Conservation (phyloP, 306 rosid species). For the Oemleria cerasiformis region DNA sequence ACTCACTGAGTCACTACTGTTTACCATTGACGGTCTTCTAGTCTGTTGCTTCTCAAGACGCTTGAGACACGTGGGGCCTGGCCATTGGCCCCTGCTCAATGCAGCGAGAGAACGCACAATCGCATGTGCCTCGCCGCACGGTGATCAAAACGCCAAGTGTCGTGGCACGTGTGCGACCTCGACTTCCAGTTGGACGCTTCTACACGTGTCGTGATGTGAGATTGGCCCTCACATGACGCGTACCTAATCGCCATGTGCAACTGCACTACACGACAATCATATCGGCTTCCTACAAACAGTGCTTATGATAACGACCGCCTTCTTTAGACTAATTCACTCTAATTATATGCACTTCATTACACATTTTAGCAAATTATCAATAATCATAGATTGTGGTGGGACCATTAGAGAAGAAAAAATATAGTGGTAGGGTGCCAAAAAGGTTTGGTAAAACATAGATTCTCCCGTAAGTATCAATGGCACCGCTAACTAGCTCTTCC, state of each 20-base stretch:
- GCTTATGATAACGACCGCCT: conserved; percentile 19
- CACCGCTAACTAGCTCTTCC: neutral
- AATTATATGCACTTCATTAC: neutral
- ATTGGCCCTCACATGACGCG: conserved; percentile 30
- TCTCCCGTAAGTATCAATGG: conserved; percentile 6
- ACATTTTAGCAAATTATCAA: neutral
- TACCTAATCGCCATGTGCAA: conserved; percentile 61
- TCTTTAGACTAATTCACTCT: neutral
- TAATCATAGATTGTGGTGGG: neutral
- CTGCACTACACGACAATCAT: conserved; percentile 27
- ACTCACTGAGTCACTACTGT: neutral
- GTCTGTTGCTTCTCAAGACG: neutral
- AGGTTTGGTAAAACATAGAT: conserved; percentile 20
- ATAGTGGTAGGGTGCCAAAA: neutral
- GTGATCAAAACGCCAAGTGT: conserved; percentile 24
- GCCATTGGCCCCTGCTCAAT: neutral
- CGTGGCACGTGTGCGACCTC: conserved; percentile 24
- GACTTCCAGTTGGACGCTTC: neutral
- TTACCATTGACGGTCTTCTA: neutral
- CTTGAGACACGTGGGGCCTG: conserved; percentile 10
- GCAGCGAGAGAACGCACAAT: neutral
- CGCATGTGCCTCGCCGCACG: conserved; percentile 43
- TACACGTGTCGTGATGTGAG: conserved; percentile 24
- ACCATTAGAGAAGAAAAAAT: too few species aligned
- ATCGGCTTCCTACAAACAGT: conserved; percentile 18